Evolutionary conservation across 2,329 filamentous ascomycete species (phyloP), one percentile per base, ranked within the genome.

Genomic region (Nemania bipapillata): DNA sequence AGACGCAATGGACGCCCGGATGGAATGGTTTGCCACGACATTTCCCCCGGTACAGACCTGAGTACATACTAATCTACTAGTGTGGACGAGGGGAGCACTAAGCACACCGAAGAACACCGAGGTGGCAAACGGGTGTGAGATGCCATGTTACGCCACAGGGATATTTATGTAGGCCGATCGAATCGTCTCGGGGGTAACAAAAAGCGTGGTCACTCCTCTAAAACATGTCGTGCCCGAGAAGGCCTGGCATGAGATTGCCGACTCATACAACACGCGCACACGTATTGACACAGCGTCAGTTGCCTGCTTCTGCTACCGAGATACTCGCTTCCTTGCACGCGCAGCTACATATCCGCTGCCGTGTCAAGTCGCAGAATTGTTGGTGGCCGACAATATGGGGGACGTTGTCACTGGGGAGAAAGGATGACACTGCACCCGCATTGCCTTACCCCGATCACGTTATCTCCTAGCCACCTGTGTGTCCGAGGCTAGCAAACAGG

Each of bases 161-260:
- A 64, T 70, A 56, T 57, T 62, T 32, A 65, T 56, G 70, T 50
- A 66, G 52, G 69, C 63, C 60, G 68, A 75, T 73, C 70, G 68
- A 74, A 71, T 73, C 63, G 70, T 64, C 69, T 73, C 66, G 58
- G 67, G 47, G 49, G 37, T 58, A 65, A 55, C 56, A n/a, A 45
- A 45, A 45, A 17, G 40, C 40, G 40, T 45, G 40, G 40, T n/a
- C 40, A n/a, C 20, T 45, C 40, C 22, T 69, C 37, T 64, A 65
- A 68, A 69, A 67, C 66, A 65, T 70, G 64, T 50, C 67, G 65
- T 65, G 71, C 72, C 70, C 71, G 40, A 70, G 69, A 30, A 68
- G 24, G 47, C 59, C 55, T 54, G 59, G 63, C 63, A 58, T 70
- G 71, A 75, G 70, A 76, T 74, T 73, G 64, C 74, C 69, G 67